Base-by-base conservation (phyloP, 192 early-diverging fungal species). In the Dimargaris xerosporica region DNA sequence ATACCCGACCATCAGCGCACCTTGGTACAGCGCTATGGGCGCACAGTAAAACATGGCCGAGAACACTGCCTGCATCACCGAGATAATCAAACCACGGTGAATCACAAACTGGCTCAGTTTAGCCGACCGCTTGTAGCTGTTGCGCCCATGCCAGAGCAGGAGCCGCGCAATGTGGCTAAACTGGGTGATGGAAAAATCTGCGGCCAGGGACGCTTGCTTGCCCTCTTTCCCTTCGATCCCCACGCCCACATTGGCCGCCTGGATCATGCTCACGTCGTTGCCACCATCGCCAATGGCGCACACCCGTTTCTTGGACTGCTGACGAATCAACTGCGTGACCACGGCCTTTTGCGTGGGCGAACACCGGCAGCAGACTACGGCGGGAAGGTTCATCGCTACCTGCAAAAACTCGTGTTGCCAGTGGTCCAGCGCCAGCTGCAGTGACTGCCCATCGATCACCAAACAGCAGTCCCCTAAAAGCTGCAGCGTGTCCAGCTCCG, bases 251-350 rank as follows among this genome's bases (percentile, higher is more conserved):
- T 98, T 82, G 0, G 94, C 94, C 0, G 89, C 85, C 68, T 93
- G 91, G 63, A 98, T 98, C 94, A 98, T 98, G 44, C 83, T 85
- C 46, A 98, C 93, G 67, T 98, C 94, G 67, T 98, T 98, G 50
- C 91, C 94, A 46, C 94, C 94, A 69, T 98, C 94, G 46, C 94
- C 94, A 46, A 98, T 91, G 45, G 89, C 89, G 61, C 87, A 81
- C 31, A 90, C 86, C 0, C 90, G 78, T 61, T 87, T 86, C 42
- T 81, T 73, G 3, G 87, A 88, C 45, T 76, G 77, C 9, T 74
- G 65, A 63, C 89, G 88, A 63, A 98, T 88, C 63, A 94, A 63
- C 10, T 73, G 66, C 30, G 91, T 90, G 46, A 98, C 83, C 17
- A 90, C 91, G 11, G 94, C 91, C 75, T 98, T 98, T 72, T 98